Conservation (phyloP, 441 rosid genomes). For the Gossypium schwendimanii region DNA sequence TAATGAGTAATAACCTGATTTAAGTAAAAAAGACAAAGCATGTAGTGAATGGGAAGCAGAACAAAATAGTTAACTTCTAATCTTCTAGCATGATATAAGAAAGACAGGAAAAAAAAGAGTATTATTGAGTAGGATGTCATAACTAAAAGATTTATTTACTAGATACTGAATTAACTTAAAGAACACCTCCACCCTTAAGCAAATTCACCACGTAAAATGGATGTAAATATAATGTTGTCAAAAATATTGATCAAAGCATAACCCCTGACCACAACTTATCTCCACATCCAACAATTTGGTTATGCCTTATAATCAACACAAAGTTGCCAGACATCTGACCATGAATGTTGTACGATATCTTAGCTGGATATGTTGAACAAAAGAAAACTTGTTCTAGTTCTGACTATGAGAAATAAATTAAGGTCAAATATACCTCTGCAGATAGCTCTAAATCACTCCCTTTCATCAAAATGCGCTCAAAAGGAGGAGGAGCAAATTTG, state of each 20-base stretch:
- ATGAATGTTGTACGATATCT: neutral
- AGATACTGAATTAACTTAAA: neutral
- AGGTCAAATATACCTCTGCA: slow-evolving; percentile 34
- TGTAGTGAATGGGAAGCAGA: neutral
- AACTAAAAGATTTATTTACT: neutral
- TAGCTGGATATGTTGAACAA: neutral
- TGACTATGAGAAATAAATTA: neutral
- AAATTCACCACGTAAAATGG: neutral
- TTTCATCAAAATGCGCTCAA: slow-evolving; percentile 49
- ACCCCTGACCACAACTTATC: neutral
- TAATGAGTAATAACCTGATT: slow-evolving; percentile 42
- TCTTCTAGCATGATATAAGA: neutral
- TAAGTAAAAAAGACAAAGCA: slow-evolving; percentile 3
- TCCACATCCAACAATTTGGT: neutral
- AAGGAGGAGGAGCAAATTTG: slow-evolving; percentile 78
- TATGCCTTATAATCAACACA: neutral
- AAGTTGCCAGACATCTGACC: neutral
- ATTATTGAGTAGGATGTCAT: neutral
- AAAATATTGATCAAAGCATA: neutral
- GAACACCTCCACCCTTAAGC: neutral
- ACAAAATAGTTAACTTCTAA: neutral
- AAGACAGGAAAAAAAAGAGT: neutral
- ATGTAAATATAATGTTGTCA: neutral
- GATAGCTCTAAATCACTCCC: slow-evolving; percentile 24
- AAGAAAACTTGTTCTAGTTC: neutral